Evolutionary conservation across 495 filamentous ascomycete genomes (phyloP).

Genomic region (Penicillium atrosanguineum): DNA sequence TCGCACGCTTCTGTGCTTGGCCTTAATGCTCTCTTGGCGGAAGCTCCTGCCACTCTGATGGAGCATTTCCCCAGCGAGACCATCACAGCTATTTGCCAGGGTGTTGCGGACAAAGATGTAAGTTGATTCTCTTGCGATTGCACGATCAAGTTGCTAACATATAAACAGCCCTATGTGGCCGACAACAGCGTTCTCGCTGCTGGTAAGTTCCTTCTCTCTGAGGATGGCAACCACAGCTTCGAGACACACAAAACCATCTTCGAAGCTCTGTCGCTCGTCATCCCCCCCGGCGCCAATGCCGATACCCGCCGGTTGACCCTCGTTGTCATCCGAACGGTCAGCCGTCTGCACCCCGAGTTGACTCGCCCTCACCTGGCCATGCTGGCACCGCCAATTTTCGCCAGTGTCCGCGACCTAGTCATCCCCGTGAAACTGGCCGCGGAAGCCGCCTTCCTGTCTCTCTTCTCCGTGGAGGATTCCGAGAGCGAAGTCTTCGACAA

Average conservation of each 20-base stretch:
- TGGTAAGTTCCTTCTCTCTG: slow-evolving; percentile 86
- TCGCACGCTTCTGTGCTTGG: slow-evolving; percentile 70
- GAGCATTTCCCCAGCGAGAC: slow-evolving; percentile 69
- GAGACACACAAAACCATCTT: slow-evolving; percentile 78
- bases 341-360: slow-evolving; percentile 70
- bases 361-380: slow-evolving; percentile 73
- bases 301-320: slow-evolving; percentile 86
- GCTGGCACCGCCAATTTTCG: slow-evolving; percentile 81
- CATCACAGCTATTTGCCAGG: slow-evolving; percentile 72
- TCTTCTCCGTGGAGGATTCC: slow-evolving; percentile 88
- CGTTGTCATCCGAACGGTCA: slow-evolving; percentile 84
- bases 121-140: slow-evolving; percentile 15
- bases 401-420: slow-evolving; percentile 85
- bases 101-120: slow-evolving; percentile 73
- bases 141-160: neutral
- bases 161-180: slow-evolving; percentile 66
- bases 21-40: slow-evolving; percentile 82
- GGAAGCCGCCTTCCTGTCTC: slow-evolving; percentile 88
- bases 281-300: slow-evolving; percentile 69
- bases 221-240: slow-evolving; percentile 43
- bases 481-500: slow-evolving; percentile 88
- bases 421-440: slow-evolving; percentile 95
- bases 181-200: slow-evolving; percentile 90
- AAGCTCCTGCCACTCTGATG: slow-evolving; percentile 66
- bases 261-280: slow-evolving; percentile 67